Conservation (phyloP, 768 basidiomycete genomes). For the Gymnopilus junonius region DNA sequence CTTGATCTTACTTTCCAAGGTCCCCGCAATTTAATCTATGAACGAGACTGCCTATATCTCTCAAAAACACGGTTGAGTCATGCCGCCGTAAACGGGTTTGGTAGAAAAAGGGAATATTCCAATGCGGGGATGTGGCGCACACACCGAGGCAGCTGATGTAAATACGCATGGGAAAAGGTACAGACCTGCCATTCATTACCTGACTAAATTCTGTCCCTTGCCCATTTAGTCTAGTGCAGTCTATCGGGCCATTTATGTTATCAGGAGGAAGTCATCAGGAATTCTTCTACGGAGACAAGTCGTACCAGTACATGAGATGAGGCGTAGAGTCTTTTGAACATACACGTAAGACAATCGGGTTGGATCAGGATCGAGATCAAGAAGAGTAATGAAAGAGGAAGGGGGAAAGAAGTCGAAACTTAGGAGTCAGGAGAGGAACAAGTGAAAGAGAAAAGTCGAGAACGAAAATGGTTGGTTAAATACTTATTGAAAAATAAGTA, state of each 20-base stretch:
- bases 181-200: neutral
- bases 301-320: constrained; percentile 5
- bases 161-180: neutral
- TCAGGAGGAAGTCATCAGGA: neutral
- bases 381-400: neutral
- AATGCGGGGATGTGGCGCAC: neutral
- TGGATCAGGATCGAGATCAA: neutral
- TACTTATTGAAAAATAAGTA: constrained; percentile 1
- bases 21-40: too few species aligned
- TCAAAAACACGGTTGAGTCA: too few species aligned
- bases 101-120: neutral
- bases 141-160: neutral
- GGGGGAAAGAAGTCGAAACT: too few species aligned
- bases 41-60: too few species aligned
- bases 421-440: too few species aligned
- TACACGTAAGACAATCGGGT: neutral
- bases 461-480: neutral
- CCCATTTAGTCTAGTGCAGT: neutral
- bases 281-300: neutral
- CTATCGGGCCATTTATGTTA: too few species aligned
- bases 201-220: too few species aligned
- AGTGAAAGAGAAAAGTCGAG: neutral
- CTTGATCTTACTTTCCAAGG: too few species aligned
- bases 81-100: too few species aligned
- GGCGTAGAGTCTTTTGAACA: neutral